Percentiles rank a stretch among this genome's conserved stretches.
These are phyloP conservation scores for Penicillium pancosmium DNA, from an alignment of 495 filamentous ascomycete species.

Conservation along the genomic window DNA sequence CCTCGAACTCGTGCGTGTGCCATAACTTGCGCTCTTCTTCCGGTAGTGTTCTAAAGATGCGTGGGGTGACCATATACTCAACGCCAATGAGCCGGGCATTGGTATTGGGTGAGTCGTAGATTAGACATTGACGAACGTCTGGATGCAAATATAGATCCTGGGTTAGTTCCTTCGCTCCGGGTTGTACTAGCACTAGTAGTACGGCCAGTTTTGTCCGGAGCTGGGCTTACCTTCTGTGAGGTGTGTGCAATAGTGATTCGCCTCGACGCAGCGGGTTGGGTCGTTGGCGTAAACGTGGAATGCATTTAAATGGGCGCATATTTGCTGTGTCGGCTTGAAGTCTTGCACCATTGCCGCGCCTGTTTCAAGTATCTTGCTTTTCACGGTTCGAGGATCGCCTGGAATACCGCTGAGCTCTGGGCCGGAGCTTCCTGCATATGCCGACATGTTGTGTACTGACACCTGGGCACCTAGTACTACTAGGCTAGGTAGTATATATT, in stretches of 20 bases:
- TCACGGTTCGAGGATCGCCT: constrained; percentile 55
- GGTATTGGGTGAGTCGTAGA: constrained; percentile 70
- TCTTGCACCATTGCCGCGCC: constrained; percentile 65
- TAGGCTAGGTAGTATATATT: too few relatives aligned
- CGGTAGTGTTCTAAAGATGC: constrained; percentile 66
- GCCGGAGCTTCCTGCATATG: background rate
- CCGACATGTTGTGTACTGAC: constrained; percentile 12
- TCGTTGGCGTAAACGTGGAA: constrained; percentile 81
- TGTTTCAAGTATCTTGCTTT: constrained; percentile 65
- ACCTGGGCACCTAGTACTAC: too few relatives aligned
- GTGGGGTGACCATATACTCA: constrained; percentile 88
- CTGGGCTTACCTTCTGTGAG: constrained; percentile 60
- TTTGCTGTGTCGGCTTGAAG: constrained; percentile 71
- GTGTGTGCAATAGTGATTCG: constrained; percentile 86
- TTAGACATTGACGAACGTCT: constrained; percentile 79
- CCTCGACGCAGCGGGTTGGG: constrained; percentile 66
- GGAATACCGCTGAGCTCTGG: constrained; percentile 39
- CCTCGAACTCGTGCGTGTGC: constrained; percentile 85
- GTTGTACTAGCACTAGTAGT: background rate
- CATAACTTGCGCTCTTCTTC: constrained; percentile 70
- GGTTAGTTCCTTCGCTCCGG: background rate
- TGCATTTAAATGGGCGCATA: constrained; percentile 85
- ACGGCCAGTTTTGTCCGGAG: background rate
- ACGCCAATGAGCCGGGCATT: constrained; percentile 79
- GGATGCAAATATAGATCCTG: background rate